These are phyloP conservation scores for Exophiala calicioides DNA, from an alignment of 2,329 filamentous ascomycete species.

Conservation along the genomic window DNA sequence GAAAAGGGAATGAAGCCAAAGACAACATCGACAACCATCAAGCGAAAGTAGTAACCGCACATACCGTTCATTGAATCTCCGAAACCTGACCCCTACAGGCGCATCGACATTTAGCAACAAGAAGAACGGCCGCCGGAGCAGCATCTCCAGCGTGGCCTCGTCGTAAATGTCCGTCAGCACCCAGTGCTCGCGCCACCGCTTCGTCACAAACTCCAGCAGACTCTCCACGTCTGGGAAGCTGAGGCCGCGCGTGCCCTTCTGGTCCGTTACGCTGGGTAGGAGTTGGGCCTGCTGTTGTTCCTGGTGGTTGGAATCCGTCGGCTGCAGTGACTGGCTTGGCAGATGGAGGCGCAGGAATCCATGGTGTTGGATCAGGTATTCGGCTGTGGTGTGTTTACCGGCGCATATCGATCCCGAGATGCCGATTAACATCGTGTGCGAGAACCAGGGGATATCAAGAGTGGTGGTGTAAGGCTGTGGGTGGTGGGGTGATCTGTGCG, in stretches of 20 bases:
- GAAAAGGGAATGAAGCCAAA: constrained; percentile 53
- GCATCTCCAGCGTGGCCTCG: constrained; percentile 70
- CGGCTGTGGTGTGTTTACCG: constrained; percentile 85
- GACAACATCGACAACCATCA: not conserved
- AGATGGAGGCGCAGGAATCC: constrained; percentile 75
- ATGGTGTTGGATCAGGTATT: constrained; percentile 82
- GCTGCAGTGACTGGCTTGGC: constrained; percentile 37
- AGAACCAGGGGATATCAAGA: not conserved
- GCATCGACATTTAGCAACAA: constrained; percentile 89
- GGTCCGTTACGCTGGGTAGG: constrained; percentile 30
- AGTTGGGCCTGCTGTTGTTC: constrained; percentile 18
- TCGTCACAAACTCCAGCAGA: constrained; percentile 82
- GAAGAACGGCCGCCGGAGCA: constrained; percentile 84
- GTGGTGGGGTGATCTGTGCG: not conserved
- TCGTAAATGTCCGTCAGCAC: constrained; percentile 82
- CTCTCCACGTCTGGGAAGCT: constrained; percentile 55
- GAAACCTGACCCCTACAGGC: constrained; percentile 80
- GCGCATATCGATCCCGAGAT: constrained; percentile 73
- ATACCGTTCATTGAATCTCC: constrained; percentile 66
- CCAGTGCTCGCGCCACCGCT: constrained; percentile 78
- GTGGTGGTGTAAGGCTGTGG: constrained; percentile 1
- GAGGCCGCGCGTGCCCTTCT: constrained; percentile 30
- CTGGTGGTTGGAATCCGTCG: constrained; percentile 37
- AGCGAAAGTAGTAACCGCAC: constrained; percentile 10
- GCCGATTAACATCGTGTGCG: constrained; percentile 54